Conservation (phyloP, 1,284 basidiomycete genomes). For the Marasmius sp. region DNA sequence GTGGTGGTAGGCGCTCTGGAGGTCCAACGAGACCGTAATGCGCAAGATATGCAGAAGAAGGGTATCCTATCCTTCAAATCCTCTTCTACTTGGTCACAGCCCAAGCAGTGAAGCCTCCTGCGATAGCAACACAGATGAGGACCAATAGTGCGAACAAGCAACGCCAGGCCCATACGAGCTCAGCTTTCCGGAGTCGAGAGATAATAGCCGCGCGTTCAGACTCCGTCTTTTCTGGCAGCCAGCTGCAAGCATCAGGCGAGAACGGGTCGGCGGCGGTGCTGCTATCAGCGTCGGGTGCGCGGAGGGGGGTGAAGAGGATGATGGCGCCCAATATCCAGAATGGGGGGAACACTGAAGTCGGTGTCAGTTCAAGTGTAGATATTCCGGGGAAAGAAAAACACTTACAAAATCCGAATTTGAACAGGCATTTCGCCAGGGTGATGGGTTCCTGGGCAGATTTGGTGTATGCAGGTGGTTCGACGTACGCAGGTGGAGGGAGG, state of each 20-base stretch:
- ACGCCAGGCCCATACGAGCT: constrained; percentile 41
- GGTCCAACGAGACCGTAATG: background rate
- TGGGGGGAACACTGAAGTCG: constrained; percentile 34
- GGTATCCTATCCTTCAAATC: background rate
- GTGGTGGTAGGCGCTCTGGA: no score
- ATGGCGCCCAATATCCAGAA: constrained; percentile 36
- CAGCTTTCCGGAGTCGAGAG: constrained; percentile 30
- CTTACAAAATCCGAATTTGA: constrained; percentile 44
- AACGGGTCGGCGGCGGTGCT: background rate
- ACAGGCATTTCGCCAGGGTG: constrained; percentile 42
- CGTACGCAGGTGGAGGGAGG: constrained; percentile 2
- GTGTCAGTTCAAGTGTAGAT: background rate
- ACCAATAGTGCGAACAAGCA: constrained; percentile 28
- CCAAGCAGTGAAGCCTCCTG: constrained; percentile 15
- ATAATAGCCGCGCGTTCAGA: constrained; percentile 42
- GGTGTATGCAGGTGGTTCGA: constrained; percentile 17
- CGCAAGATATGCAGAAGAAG: background rate
- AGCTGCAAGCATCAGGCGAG: constrained; percentile 17
- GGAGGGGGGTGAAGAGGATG: constrained; percentile 30
- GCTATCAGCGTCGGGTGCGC: constrained; percentile 17
- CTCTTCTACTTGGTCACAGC: background rate
- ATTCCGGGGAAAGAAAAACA: constrained; percentile 11
- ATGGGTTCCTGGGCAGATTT: no score
- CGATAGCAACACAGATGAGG: constrained; percentile 20
- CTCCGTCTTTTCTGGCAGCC: constrained; percentile 47